Evolutionary conservation across 441 rosid genomes (phyloP).

Genomic region (Populus trichocarpa): DNA sequence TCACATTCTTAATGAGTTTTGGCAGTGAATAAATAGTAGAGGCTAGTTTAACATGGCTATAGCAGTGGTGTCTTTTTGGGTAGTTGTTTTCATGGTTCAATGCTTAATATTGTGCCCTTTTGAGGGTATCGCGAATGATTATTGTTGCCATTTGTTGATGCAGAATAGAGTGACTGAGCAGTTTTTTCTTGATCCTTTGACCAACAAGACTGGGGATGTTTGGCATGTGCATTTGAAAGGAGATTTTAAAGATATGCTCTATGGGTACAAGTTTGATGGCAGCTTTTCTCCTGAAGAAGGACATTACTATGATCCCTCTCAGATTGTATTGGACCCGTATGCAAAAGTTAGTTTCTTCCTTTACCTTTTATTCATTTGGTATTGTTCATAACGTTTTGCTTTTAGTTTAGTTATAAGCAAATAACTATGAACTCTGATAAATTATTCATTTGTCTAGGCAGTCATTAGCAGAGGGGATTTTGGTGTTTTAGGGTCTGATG

Average conservation of each 20-base stretch:
- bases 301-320: slow-evolving; percentile 54
- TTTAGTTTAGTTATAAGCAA: too few relatives aligned
- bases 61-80: not conserved
- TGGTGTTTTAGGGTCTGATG: slow-evolving; percentile 64
- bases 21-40: not conserved
- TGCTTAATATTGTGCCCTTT: not conserved
- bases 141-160: slow-evolving; percentile 7
- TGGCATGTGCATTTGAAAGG: slow-evolving; percentile 87
- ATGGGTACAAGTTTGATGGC: slow-evolving; percentile 79
- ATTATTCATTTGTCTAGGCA: slow-evolving; percentile 47
- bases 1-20: not conserved
- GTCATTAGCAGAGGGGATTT: slow-evolving; percentile 80
- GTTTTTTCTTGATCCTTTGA: slow-evolving; percentile 61
- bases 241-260: slow-evolving; percentile 61
- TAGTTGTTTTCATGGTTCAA: not conserved
- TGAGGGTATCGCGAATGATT: not conserved
- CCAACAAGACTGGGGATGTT: slow-evolving; percentile 68
- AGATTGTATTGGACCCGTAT: slow-evolving; percentile 79
- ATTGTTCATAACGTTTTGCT: not conserved
- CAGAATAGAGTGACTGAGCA: slow-evolving; percentile 72
- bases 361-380: not conserved
- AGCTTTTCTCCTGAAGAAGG: slow-evolving; percentile 66
- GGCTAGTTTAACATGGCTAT: not conserved
- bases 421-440: not conserved
- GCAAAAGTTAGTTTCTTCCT: slow-evolving; percentile 54